Conservation (phyloP, 345 rosid species). For the Lenwebbia sp. region DNA sequence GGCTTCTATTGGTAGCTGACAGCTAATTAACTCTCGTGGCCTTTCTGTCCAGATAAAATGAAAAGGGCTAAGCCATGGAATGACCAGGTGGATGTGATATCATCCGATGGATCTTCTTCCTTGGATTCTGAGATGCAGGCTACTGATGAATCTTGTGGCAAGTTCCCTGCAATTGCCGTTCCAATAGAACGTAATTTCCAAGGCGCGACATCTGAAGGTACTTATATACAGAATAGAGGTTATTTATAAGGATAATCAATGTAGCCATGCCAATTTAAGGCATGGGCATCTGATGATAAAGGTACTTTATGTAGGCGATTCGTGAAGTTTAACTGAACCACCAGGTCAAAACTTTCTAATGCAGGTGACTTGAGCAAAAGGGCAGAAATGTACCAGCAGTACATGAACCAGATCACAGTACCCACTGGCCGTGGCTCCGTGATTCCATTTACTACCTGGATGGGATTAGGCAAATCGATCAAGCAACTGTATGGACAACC, state of each 20-base stretch:
- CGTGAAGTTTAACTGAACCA: background rate
- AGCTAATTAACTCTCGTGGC: background rate
- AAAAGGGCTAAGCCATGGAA: constrained; percentile 38
- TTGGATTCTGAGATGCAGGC: constrained; percentile 32
- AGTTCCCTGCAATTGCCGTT: background rate
- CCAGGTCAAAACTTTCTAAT: background rate
- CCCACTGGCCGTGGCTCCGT: constrained; percentile 59
- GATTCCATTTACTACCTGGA: constrained; percentile 72
- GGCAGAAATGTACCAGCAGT: constrained; percentile 78
- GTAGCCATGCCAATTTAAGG: background rate
- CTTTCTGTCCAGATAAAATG: constrained; percentile 14
- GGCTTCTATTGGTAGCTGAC: background rate
- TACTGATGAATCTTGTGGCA: constrained; percentile 2
- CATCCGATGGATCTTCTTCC: constrained; percentile 49
- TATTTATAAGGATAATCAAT: background rate
- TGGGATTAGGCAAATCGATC: constrained; percentile 62
- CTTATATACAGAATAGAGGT: background rate
- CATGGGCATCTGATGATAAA: background rate
- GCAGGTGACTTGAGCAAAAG: constrained; percentile 30
- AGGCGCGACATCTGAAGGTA: constrained; percentile 39
- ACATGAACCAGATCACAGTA: constrained; percentile 59
- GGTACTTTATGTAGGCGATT: background rate
- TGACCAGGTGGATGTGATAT: constrained; percentile 37
- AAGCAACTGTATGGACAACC: constrained; percentile 74
- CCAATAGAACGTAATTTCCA: constrained; percentile 9